Percentiles rank a stretch among this genome's conserved stretches.
These are phyloP conservation scores for Vanrija sp. DNA, from an alignment of 1,284 basidiomycete genomes.

Conservation along the genomic window DNA sequence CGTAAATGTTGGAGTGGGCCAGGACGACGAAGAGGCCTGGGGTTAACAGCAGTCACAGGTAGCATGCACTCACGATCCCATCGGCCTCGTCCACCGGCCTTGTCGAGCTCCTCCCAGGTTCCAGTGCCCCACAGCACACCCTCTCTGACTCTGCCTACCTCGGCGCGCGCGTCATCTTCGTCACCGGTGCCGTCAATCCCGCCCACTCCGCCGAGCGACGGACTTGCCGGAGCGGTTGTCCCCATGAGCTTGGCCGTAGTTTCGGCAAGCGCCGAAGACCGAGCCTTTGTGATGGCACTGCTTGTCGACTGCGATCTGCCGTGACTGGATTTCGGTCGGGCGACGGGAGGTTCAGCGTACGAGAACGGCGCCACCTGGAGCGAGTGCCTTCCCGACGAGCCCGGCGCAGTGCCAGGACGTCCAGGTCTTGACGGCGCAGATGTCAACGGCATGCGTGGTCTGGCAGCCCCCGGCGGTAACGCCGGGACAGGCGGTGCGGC, in stretches of 20 bases:
- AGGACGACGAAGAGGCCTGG: constrained; percentile 48
- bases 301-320: too few relatives aligned
- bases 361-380: too few relatives aligned
- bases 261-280: constrained; percentile 7
- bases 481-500: too few relatives aligned
- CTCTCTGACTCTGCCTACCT: constrained; percentile 46
- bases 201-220: constrained; percentile 33
- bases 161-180: constrained; percentile 42
- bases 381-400: too few relatives aligned
- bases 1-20: constrained; percentile 47
- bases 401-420: not conserved
- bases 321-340: too few relatives aligned
- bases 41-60: not conserved
- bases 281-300: too few relatives aligned
- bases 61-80: constrained; percentile 46
- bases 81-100: constrained; percentile 31
- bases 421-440: not conserved
- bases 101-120: constrained; percentile 45
- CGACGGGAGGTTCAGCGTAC: too few relatives aligned
- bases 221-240: not conserved
- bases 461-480: too few relatives aligned
- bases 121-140: constrained; percentile 48
- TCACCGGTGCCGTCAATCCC: constrained; percentile 34
- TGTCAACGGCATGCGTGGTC: too few relatives aligned
- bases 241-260: constrained; percentile 20